phyloP scores from a whole-genome alignment of 2,329 filamentous ascomycete genomes.

The Colletotrichum cordylinicola region DNA sequence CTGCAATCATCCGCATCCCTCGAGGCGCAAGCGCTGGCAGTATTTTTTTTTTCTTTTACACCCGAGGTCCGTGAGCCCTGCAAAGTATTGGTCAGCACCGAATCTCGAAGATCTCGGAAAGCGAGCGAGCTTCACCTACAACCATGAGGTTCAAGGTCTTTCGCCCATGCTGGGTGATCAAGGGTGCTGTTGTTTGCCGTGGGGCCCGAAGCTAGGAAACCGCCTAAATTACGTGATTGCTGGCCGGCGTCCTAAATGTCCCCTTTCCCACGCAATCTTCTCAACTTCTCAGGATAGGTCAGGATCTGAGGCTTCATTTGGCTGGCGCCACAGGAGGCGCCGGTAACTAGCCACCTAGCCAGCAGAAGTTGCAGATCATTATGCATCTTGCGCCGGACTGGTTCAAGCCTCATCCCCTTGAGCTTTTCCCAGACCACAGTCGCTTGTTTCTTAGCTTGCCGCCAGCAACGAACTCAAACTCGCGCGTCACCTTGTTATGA shows the following conservation, averaged over 20 bases:
- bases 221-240: neutral
- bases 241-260: neutral
- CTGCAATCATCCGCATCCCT: neutral
- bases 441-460: neutral
- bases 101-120: neutral
- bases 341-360: neutral
- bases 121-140: neutral
- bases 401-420: neutral
- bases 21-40: neutral
- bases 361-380: neutral
- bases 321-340: neutral
- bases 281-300: neutral
- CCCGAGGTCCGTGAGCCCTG: neutral
- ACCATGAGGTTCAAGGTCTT: neutral
- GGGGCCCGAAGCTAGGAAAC: neutral
- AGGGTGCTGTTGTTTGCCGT: neutral
- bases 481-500: neutral
- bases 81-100: neutral
- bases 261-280: neutral
- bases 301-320: neutral
- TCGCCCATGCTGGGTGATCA: neutral
- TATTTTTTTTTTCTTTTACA: neutral
- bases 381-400: neutral
- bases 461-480: neutral
- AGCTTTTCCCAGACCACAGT: neutral